Conservation (phyloP, 169 alveolate species). For the Miamiensis avidus region DNA sequence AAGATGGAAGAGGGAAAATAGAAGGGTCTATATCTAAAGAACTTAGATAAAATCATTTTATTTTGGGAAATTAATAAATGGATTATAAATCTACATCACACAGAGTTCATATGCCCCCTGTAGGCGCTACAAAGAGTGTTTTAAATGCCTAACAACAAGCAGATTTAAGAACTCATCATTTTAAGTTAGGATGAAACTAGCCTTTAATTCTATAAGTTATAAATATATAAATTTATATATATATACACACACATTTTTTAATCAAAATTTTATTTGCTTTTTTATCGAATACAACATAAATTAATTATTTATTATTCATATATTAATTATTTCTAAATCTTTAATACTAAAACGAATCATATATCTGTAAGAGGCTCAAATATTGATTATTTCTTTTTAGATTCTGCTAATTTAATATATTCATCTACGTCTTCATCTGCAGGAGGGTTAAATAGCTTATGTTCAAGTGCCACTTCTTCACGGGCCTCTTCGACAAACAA, state of each 20-base stretch:
- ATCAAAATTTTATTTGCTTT: too few species aligned
- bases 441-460: conserved; percentile 34
- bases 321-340: too few species aligned
- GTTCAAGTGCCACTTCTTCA: conserved; percentile 42
- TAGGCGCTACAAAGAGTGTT: not conserved
- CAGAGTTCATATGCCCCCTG: not conserved
- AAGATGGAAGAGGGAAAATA: conserved; percentile 14
- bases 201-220: too few species aligned
- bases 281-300: too few species aligned
- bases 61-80: not conserved
- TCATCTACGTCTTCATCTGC: conserved; percentile 31
- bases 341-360: not conserved
- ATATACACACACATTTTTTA: too few species aligned
- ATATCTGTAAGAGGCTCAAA: not conserved
- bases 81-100: conserved; percentile 1
- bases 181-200: conserved; percentile 7
- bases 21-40: conserved; percentile 8
- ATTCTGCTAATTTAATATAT: conserved; percentile 22
- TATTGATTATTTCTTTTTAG: not conserved
- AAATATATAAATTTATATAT: too few species aligned
- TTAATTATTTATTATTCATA: too few species aligned
- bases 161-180: conserved; percentile 24
- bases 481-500: conserved; percentile 38
- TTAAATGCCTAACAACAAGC: not conserved
- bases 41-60: conserved; percentile 15